Base-by-base conservation (phyloP, 2,329 filamentous ascomycete genomes). In the Cladosporium austrohemisphaericum region DNA sequence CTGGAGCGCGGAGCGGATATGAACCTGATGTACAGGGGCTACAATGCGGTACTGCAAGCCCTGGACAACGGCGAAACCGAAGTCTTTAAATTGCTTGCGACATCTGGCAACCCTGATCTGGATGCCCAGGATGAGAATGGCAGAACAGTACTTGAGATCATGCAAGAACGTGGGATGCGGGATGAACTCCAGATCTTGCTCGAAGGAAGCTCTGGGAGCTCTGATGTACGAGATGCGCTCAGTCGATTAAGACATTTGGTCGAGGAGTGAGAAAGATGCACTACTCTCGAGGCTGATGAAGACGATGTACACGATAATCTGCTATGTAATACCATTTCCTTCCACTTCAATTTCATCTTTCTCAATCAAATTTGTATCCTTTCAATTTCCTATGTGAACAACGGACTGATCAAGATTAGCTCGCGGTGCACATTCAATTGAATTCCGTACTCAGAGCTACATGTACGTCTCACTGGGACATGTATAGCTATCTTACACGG, bases 21-120 rank as follows among this genome's bases (percentile, higher is more conserved):
- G 40, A 87, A 87, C 68, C 78, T 79, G 63, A 70, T 84, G 53
- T 85, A 85, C 65, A 76, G 81, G 0, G 81, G 80, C 4, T 84
- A 81, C 78, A 85, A 80, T 60, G 81, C 75, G 14, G 72, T 84
- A 48, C 79, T 85, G 67, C 81, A 85, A 63, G 80, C 80, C 0
- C 70, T 85, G 10, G 81, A 85, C 67, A 81, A 83, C 57, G 81
- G 81, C 13, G 79, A 85, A 53, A 62, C 72, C 2, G 62, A 69
- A 2, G 70, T 84, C 10, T 67, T 85, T 31, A 71, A 66, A 38
- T 63, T 84, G 16, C 64, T 85, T 3, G 69, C 74, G 10, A 65
- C 73, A 35, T 74, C 72, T 54, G 68, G 70, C 10, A 74, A 71
- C 3, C 75, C 78, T 2, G 76, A 83, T 53, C 63, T 83, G 1